Evolutionary conservation across 306 rosid species (phyloP).

Genomic region (Sicyos edulis): DNA sequence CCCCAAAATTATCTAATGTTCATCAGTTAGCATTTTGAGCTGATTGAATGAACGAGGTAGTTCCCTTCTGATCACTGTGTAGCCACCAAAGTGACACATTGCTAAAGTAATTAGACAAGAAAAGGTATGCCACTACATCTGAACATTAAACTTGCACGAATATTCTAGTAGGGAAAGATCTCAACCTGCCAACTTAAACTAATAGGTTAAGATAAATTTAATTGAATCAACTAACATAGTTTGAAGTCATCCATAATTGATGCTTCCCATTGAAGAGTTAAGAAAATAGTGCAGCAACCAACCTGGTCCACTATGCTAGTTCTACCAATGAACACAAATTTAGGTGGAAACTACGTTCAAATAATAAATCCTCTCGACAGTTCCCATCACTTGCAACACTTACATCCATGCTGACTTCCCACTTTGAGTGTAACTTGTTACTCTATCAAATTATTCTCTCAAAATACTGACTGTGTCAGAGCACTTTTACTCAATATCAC

Average conservation of each 20-base stretch:
- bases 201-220: too few relatives aligned
- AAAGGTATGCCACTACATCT: too few relatives aligned
- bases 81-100: background rate
- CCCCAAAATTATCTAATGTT: background rate
- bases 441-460: background rate
- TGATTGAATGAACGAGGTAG: background rate
- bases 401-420: background rate
- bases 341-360: background rate
- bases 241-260: background rate
- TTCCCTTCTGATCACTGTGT: background rate
- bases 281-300: background rate
- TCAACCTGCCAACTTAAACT: too few relatives aligned
- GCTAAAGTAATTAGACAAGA: background rate
- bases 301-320: background rate
- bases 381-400: slow-evolving; percentile 4
- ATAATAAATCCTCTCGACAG: background rate
- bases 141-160: background rate
- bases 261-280: background rate
- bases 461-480: background rate
- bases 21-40: background rate
- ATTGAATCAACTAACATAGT: too few relatives aligned
- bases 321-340: too few relatives aligned
- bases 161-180: background rate
- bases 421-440: background rate
- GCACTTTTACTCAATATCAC: background rate